Evolutionary conservation across 441 rosid genomes (phyloP).

Genomic region (Populus hybrid): DNA sequence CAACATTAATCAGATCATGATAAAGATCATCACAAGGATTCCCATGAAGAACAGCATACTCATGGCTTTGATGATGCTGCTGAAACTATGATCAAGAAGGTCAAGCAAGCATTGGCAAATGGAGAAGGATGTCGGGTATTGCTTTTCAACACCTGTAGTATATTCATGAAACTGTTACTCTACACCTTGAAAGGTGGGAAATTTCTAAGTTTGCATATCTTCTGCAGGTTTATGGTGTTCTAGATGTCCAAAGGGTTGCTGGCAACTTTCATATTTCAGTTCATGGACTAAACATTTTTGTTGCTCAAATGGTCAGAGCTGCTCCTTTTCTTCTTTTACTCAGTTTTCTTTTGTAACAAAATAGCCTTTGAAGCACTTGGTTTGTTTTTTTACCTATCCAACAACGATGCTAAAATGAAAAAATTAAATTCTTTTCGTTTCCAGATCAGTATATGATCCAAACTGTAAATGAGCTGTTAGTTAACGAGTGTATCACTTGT

Average conservation of each 20-base stretch:
- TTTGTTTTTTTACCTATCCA: neutral
- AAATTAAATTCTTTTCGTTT: neutral
- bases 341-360: neutral
- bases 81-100: conserved; percentile 85
- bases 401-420: neutral
- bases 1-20: conserved; percentile 45
- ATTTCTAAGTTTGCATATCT: conserved; percentile 17
- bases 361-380: neutral
- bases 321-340: neutral
- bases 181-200: neutral
- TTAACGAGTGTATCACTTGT: neutral
- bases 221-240: conserved; percentile 81
- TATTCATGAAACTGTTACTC: neutral
- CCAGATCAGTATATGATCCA: neutral
- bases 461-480: neutral
- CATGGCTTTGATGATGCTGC: conserved; percentile 78
- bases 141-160: conserved; percentile 4
- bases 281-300: conserved; percentile 88
- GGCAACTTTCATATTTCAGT: conserved; percentile 98
- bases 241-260: conserved; percentile 98
- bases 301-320: conserved; percentile 79
- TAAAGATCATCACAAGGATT: conserved; percentile 62
- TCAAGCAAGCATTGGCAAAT: conserved; percentile 76
- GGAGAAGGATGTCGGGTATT: conserved; percentile 97
- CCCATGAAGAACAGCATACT: conserved; percentile 35